Conservation (phyloP, 768 basidiomycete species). For the Chalciporus sphaerocephalus region DNA sequence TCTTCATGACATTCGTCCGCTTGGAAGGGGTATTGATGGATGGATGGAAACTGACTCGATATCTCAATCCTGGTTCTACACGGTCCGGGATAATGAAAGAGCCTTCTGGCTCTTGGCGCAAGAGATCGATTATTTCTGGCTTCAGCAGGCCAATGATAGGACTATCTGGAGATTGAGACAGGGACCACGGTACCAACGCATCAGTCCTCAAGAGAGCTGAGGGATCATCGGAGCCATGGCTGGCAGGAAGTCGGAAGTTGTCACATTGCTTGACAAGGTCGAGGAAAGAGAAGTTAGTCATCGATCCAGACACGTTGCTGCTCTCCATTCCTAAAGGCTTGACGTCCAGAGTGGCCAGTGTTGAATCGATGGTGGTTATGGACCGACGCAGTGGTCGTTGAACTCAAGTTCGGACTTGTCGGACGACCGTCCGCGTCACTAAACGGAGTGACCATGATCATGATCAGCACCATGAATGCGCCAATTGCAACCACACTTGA, state of each 20-base stretch:
- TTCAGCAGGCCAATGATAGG: conserved; percentile 60
- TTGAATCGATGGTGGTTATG: not conserved
- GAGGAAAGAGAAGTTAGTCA: conserved; percentile 42
- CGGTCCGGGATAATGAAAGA: conserved; percentile 41
- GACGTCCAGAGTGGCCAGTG: too few relatives aligned
- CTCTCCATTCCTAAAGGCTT: too few relatives aligned
- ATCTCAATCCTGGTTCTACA: conserved; percentile 20
- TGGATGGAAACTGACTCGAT: conserved; percentile 44
- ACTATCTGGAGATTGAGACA: conserved; percentile 46
- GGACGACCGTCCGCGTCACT: too few relatives aligned
- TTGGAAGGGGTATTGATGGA: conserved; percentile 52
- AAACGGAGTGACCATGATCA: too few relatives aligned
- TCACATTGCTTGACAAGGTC: conserved; percentile 67
- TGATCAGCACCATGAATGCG: too few relatives aligned
- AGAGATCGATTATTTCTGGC: conserved; percentile 50
- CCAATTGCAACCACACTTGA: too few relatives aligned
- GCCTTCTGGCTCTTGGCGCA: conserved; percentile 44
- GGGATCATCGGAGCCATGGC: conserved; percentile 20
- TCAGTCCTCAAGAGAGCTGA: conserved; percentile 34
- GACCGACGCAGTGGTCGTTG: too few relatives aligned
- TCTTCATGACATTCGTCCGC: conserved; percentile 58
- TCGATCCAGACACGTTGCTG: not conserved
- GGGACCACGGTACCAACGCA: conserved; percentile 51
- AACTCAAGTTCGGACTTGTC: not conserved
- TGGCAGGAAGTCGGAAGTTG: conserved; percentile 50